phyloP scores from a whole-genome alignment of 305 asterid genomes.

The Fraxinus sp. region DNA sequence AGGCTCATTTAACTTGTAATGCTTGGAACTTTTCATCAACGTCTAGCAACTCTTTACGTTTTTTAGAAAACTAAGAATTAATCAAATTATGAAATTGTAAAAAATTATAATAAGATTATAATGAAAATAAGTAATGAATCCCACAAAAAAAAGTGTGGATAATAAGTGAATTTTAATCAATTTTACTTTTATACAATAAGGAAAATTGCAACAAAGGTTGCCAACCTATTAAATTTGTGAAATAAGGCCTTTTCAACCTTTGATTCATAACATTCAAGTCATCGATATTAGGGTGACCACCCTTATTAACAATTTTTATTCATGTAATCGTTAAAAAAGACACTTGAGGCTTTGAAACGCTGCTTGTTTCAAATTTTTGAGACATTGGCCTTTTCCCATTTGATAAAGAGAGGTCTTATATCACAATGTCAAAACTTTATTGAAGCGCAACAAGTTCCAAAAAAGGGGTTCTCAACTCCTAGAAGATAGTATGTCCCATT shows the following conservation, averaged over 20 bases:
- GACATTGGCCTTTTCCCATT: not conserved
- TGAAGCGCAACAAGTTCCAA: not conserved
- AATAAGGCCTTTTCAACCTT: not conserved
- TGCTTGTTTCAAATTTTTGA: not conserved
- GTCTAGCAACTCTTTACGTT: no score
- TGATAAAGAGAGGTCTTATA: not conserved
- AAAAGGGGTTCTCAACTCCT: not conserved
- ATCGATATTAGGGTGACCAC: not conserved
- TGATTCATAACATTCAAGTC: not conserved
- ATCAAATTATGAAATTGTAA: not conserved
- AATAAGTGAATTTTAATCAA: not conserved
- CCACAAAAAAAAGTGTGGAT: not conserved
- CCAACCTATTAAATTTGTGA: not conserved
- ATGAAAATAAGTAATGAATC: not conserved
- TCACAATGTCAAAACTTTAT: not conserved
- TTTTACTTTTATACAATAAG: not conserved
- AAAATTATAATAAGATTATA: not conserved
- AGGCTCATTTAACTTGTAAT: no score
- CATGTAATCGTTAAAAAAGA: not conserved
- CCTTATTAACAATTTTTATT: not conserved
- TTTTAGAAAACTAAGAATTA: not conserved
- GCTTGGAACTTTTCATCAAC: no score
- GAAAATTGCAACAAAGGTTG: not conserved
- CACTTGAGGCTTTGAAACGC: not conserved
- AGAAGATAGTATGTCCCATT: not conserved